These are phyloP conservation scores for Lachancea nothofagi DNA, from an alignment of 805 yeast genomes.

Conservation along the genomic window DNA sequence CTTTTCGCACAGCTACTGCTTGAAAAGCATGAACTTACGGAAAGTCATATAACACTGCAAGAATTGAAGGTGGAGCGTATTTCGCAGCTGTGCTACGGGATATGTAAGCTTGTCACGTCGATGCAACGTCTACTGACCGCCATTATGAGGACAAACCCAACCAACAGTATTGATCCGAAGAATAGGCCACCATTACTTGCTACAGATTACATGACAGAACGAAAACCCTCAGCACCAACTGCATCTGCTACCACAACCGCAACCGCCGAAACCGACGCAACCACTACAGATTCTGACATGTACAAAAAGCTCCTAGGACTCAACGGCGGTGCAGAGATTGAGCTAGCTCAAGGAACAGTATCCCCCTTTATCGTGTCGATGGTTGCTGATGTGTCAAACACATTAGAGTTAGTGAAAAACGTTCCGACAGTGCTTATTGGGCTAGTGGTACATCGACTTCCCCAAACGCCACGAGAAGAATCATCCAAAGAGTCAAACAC, in stretches of 20 bases:
- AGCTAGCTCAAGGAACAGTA: constrained; percentile 23
- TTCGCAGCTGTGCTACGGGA: constrained; percentile 14
- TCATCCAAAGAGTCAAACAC: not conserved
- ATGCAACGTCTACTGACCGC: constrained; percentile 23
- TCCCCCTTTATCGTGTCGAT: constrained; percentile 29
- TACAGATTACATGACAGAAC: not conserved
- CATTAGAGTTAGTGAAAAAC: constrained; percentile 26
- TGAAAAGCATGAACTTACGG: constrained; percentile 19
- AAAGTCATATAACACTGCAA: constrained; percentile 15
- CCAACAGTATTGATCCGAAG: constrained; percentile 25
- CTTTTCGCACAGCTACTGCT: constrained; percentile 20
- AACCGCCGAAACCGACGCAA: constrained; percentile 3
- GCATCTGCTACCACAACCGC: not conserved
- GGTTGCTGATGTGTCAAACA: constrained; percentile 24
- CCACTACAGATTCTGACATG: constrained; percentile 17
- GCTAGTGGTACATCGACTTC: constrained; percentile 21
- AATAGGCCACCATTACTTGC: constrained; percentile 5
- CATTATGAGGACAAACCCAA: constrained; percentile 27
- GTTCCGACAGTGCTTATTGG: constrained; percentile 30
- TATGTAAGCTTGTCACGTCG: constrained; percentile 22
- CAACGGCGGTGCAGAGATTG: constrained; percentile 14
- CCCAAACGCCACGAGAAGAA: not conserved
- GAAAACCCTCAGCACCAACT: not conserved
- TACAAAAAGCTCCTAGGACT: constrained; percentile 29
- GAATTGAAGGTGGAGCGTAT: constrained; percentile 4